Evolutionary conservation across 1,139 yeast species (phyloP), one percentile per base, ranked within the genome.

Genomic region (Magnusiomyces ingens): DNA sequence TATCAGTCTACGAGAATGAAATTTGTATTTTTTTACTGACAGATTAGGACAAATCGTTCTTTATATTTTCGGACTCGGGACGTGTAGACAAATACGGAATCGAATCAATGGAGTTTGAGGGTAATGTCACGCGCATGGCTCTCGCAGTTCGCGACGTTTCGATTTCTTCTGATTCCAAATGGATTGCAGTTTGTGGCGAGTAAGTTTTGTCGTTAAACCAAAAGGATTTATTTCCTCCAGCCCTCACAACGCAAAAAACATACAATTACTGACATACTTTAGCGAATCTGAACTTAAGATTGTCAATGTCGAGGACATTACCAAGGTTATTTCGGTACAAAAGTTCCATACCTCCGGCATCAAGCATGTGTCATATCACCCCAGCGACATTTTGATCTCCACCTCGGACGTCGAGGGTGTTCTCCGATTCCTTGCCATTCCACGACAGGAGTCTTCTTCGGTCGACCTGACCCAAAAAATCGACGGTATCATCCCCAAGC

Each of bases 161-260:
- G 17, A 81, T 85, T 65, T 80, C 87, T 47, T 86, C 85, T 57
- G 85, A 82, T 57, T 95, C 91, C 0, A 75, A 79, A 50, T 76
- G 85, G 70, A 72, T 81, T 2, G 79, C 87, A 0, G 77, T 83
- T 53, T 93, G 89, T 32, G 94, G 96, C 52, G 94, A 88, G 53
- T 51, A 36, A 36, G 53, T 51, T 17, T 47, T 21, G 13, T 26
- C 11, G 13, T n/a, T 22, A 18, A n/a, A n/a, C n/a, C n/a, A n/a
- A n/a, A n/a, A n/a, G n/a, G n/a, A n/a, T 44, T 11, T 21, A n/a
- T n/a, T n/a, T n/a, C n/a, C n/a, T n/a, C n/a, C n/a, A n/a, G n/a
- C n/a, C n/a, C n/a, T n/a, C n/a, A n/a, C n/a, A n/a, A n/a, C n/a
- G n/a, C n/a, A n/a, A n/a, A n/a, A n/a, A n/a, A n/a, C n/a, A n/a